Base-by-base conservation (phyloP, 495 filamentous ascomycete species). In the Rhizodiscina lignyota region DNA sequence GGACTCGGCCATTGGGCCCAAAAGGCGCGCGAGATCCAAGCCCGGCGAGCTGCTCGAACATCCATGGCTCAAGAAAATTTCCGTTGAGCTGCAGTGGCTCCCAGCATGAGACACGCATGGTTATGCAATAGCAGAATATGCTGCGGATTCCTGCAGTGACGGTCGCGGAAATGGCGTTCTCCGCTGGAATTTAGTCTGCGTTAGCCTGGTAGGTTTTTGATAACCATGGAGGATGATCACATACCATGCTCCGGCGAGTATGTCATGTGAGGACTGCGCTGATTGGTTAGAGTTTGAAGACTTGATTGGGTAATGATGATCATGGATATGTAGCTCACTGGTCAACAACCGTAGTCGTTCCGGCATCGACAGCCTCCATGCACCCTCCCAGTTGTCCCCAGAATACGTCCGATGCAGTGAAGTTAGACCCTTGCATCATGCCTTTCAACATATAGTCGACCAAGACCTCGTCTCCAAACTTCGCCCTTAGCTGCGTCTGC, bases 311-410 rank as follows among this genome's bases (percentile, higher is more conserved):
- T 44, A 39, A 62, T 52, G 0, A 58, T 60, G 3, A 53, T 48
- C 0, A 62, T 55, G 34, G 53, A 56, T 31, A 56, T 67, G 24
- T 63, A 42, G 48, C 72, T 64, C 0, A 67, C 64, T 72, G 67
- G 40, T 75, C 70, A 1, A 73, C 56, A 0, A 70, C 55, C 0
- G 68, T 72, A 3, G 72, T 77, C 3, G 64, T 67, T 11, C 72
- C 72, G 4, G 58, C 60, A 41, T 72, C 56, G 12, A 77, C 27
- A 11, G 56, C 54, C 37, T 74, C 68, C 5, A 67, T 54, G 23
- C 55, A 53, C 1, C 68, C 71, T 2, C 55, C 58, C 0, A 75
- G 54, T 43, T 74, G 55, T 16, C 68, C 63, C 49, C 59, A 67
- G 52, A 63, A 74, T 4, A 66, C 47, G 34, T 70, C 67, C 4